phyloP scores from a whole-genome alignment of 148 eudicot genomes.

The Fagopyrum homotropicum region DNA sequence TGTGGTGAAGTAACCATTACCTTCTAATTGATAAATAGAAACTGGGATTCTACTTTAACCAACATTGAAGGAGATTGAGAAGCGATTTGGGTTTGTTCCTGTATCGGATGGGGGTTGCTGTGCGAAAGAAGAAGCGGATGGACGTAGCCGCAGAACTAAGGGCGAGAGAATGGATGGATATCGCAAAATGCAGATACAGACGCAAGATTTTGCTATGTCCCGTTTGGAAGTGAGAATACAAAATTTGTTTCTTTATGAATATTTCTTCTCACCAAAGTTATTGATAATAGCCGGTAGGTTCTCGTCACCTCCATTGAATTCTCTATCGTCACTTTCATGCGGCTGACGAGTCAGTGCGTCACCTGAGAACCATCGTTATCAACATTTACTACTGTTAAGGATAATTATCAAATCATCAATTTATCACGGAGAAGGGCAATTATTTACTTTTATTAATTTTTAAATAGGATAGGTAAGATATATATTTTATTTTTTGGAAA shows the following conservation, averaged over 20 bases:
- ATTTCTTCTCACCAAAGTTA: slow-evolving; percentile 1
- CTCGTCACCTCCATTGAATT: neutral
- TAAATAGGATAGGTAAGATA: no score
- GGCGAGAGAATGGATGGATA: neutral
- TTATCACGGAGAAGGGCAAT: no score
- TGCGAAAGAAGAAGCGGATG: neutral
- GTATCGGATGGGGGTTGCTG: neutral
- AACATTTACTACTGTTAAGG: no score
- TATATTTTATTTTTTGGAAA: no score
- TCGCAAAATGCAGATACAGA: neutral
- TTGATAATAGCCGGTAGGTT: neutral
- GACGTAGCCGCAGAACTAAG: neutral
- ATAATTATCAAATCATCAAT: no score
- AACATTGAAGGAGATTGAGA: neutral
- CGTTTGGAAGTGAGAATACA: neutral
- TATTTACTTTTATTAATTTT: no score
- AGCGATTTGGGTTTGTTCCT: neutral
- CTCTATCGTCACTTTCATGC: neutral
- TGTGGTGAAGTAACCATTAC: neutral
- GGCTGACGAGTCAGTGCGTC: neutral
- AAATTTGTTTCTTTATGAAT: neutral
- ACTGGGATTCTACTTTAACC: neutral
- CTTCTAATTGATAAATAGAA: neutral
- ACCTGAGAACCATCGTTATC: neutral
- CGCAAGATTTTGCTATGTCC: neutral